These are phyloP conservation scores for Candida sanyaensis DNA, from an alignment of 1,139 yeast genomes.

Conservation along the genomic window DNA sequence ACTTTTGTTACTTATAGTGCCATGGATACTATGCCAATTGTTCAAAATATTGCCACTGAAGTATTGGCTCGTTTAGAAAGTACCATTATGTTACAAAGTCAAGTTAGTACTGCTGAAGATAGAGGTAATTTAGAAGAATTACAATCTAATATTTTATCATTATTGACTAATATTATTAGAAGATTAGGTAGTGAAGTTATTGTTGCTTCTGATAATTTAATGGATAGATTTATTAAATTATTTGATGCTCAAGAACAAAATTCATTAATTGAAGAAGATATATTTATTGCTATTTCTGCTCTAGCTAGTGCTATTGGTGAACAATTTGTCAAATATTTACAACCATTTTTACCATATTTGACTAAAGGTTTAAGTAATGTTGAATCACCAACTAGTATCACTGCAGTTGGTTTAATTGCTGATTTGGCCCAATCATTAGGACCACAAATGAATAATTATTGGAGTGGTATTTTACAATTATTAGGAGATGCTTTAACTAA, in stretches of 20 bases:
- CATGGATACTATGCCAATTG: slow-evolving; percentile 65
- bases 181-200: slow-evolving; percentile 69
- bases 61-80: slow-evolving; percentile 71
- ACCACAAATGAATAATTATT: slow-evolving; percentile 66
- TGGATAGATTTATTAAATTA: slow-evolving; percentile 78
- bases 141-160: slow-evolving; percentile 83
- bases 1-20: slow-evolving; percentile 78
- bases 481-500: slow-evolving; percentile 72
- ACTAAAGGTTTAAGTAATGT: slow-evolving; percentile 77
- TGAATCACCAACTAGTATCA: slow-evolving; percentile 78
- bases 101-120: slow-evolving; percentile 65
- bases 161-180: slow-evolving; percentile 85
- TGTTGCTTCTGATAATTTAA: slow-evolving; percentile 76
- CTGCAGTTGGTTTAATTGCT: slow-evolving; percentile 96
- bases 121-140: slow-evolving; percentile 81
- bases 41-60: slow-evolving; percentile 74
- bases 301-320: slow-evolving; percentile 78
- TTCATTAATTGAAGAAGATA: slow-evolving; percentile 90
- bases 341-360: slow-evolving; percentile 78
- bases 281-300: slow-evolving; percentile 88
- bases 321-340: slow-evolving; percentile 74
- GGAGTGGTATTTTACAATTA: slow-evolving; percentile 78
- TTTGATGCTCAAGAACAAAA: slow-evolving; percentile 61
- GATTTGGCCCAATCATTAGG: slow-evolving; percentile 94
- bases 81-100: slow-evolving; percentile 56